Evolutionary conservation across 139 green algal genomes (phyloP), one percentile per base, ranked within the genome.

Genomic region (Closterium sp.): DNA sequence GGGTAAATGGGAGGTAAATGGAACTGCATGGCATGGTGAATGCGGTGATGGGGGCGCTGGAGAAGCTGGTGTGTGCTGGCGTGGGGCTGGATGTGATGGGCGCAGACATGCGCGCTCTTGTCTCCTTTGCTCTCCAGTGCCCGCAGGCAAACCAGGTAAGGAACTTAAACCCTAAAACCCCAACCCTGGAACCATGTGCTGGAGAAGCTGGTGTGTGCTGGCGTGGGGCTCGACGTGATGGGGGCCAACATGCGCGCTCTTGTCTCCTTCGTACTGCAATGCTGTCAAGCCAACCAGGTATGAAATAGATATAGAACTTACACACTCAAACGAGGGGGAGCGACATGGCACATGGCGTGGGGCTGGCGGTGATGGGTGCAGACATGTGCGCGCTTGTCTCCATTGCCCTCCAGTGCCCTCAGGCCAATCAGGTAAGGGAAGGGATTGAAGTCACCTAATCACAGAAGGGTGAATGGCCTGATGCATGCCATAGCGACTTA

Each of bases 21-120:
- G n/a, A n/a, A n/a, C n/a, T n/a, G n/a, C n/a, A n/a, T 21, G 27
- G 31, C 21, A 70, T 94, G 62, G 85, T 92, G 34, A 91, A 94
- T 86, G 92, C 94, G 10, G 29, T 94, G 27, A 34, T 94, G 45
- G 92, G 91, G 27, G 92, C 93, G 50, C 34, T 94, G 13, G 92
- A 94, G 86, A 85, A 94, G 27, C 85, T 94, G 19, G 50, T 94
- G 31, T 42, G 89, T 29, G 91, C 30, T 17, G 31, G 27, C 89
- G 31, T 31, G 29, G 70, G 70, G 73, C 30, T 45, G 6, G 31
- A 31, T 31, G 91, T 42, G 85, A 38, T 70, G 24, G 62, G 62
- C 17, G 88, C 19, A 31, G 91, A 93, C 79, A n/a, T 92, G 22
- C 89, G 28, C n/a, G 38, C 79, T 13, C 92, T 94, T 28, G 34